These are phyloP conservation scores for Scalesia atractyloides DNA, from an alignment of 129 eudicot species.

Conservation along the genomic window DNA sequence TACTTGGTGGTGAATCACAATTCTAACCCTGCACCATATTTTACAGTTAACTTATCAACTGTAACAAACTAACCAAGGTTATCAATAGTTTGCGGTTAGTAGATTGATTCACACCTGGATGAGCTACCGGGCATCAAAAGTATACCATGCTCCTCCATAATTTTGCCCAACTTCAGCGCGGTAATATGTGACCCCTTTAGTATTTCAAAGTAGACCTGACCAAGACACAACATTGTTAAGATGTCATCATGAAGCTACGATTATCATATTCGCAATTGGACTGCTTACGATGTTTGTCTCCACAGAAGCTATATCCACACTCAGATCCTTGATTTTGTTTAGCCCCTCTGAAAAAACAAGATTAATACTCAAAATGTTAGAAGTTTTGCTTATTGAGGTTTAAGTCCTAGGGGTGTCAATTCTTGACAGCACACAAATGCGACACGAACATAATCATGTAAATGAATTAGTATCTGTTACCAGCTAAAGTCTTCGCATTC, in stretches of 20 bases:
- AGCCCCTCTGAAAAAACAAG: conserved; percentile 61
- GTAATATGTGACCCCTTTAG: conserved; percentile 46
- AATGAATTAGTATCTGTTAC: conserved; percentile 25
- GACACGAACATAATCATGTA: background rate
- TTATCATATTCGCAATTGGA: background rate
- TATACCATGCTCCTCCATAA: conserved; percentile 74
- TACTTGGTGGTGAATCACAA: conserved; percentile 91
- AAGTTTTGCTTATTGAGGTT: background rate
- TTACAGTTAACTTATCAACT: background rate
- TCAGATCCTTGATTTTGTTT: conserved; percentile 66
- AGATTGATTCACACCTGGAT: conserved; percentile 49
- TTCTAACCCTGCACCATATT: conserved; percentile 52
- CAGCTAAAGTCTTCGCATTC: conserved; percentile 82
- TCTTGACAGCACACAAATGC: background rate
- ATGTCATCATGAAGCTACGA: background rate
- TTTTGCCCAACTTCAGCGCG: conserved; percentile 58
- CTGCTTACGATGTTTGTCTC: conserved; percentile 84
- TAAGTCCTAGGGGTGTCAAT: background rate
- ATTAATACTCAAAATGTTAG: background rate
- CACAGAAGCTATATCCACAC: conserved; percentile 65
- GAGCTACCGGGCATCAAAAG: conserved; percentile 67
- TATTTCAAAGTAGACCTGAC: conserved; percentile 73
- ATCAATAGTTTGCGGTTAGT: background rate
- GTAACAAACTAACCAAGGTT: background rate
- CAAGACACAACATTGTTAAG: conserved; percentile 2